phyloP scores from a whole-genome alignment of 192 early-diverging fungal genomes.

The Coemansia sp. region DNA sequence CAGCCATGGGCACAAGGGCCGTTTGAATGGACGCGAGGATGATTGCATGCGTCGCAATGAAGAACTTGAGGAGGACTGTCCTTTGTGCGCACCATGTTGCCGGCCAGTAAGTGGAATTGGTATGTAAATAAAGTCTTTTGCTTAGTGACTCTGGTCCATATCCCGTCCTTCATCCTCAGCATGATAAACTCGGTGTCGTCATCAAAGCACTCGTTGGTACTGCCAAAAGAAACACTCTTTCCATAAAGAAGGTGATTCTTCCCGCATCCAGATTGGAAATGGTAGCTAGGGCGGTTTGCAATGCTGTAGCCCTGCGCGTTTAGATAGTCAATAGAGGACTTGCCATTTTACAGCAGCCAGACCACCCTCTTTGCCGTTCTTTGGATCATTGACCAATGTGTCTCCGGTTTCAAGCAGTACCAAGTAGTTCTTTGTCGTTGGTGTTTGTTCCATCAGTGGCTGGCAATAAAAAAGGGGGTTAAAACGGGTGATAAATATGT shows the following conservation, averaged over 20 bases:
- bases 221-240: not conserved
- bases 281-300: too few relatives aligned
- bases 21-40: not conserved
- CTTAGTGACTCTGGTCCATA: not conserved
- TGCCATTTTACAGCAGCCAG: not conserved
- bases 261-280: not conserved
- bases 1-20: not conserved
- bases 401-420: not conserved
- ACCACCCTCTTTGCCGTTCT: not conserved
- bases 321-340: not conserved
- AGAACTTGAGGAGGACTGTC: not conserved
- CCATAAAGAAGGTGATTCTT: not conserved
- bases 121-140: not conserved
- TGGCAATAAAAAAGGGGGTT: not conserved
- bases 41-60: not conserved
- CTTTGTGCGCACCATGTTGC: not conserved
- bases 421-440: not conserved
- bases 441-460: not conserved
- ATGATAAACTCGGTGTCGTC: not conserved
- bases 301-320: not conserved
- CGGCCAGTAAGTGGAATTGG: not conserved
- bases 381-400: not conserved
- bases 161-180: not conserved
- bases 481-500: not conserved
- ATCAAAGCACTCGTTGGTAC: not conserved